Evolutionary conservation across 2,329 filamentous ascomycete genomes (phyloP).

Genomic region (Chrysoporthe deuterocubensis): DNA sequence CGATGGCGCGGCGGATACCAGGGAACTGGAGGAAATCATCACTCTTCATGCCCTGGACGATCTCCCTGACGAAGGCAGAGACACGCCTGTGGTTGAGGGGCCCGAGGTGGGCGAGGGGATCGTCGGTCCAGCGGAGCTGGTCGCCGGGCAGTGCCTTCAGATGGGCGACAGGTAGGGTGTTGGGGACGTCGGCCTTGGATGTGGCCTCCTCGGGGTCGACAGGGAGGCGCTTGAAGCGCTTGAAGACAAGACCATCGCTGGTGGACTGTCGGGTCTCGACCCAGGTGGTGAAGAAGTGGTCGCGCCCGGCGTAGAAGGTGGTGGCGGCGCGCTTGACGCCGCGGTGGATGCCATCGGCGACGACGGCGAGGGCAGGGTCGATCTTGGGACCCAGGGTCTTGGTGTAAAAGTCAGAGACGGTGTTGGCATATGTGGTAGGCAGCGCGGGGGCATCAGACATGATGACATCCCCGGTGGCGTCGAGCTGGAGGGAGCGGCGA

Average conservation of each 20-base stretch:
- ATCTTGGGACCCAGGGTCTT: conserved; percentile 12
- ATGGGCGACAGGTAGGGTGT: conserved; percentile 23
- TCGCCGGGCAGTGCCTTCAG: conserved; percentile 20
- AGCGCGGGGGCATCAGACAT: conserved; percentile 17
- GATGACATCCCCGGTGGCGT: conserved; percentile 19
- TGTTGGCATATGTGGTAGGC: neutral
- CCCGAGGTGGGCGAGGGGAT: conserved; percentile 22
- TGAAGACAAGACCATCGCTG: conserved; percentile 27
- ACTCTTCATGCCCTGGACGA: conserved; percentile 2
- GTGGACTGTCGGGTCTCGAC: conserved; percentile 24
- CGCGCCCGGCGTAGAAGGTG: conserved; percentile 12
- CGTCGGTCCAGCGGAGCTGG: conserved; percentile 26
- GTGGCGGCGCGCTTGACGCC: conserved; percentile 12
- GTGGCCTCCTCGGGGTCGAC: conserved; percentile 14
- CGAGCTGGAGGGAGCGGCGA: conserved; percentile 3
- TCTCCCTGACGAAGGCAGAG: conserved; percentile 16
- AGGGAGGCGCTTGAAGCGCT: conserved; percentile 30
- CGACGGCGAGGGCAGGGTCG: neutral
- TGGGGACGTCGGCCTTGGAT: conserved; percentile 19
- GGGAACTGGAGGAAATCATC: conserved; percentile 1
- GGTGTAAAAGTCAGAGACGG: conserved; percentile 13
- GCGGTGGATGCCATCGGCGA: neutral
- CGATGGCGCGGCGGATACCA: conserved; percentile 16
- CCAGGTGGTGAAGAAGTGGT: conserved; percentile 14
- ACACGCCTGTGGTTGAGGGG: conserved; percentile 13